Evolutionary conservation across 164 flowering plant genomes (phyloP), one percentile per base, ranked within the genome.

Genomic region (Brasenia schreberi): DNA sequence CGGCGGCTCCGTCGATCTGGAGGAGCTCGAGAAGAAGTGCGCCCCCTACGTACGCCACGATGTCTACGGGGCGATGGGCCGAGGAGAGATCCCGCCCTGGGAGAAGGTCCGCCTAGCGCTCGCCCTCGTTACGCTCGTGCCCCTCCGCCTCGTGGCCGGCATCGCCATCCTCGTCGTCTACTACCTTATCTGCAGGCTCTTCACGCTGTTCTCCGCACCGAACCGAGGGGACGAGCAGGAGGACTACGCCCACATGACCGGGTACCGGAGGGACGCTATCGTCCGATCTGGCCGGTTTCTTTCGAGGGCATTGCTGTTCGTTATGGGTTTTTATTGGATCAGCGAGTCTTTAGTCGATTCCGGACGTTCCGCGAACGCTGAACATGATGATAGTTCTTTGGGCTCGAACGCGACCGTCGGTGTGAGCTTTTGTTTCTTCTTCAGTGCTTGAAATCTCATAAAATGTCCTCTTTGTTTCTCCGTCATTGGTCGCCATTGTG

Each of bases 1-100:
- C 33, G 63, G 33, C 2, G 33, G 23, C 33, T 18, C 5, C 10
- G 17, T 61, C 33, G 68, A 19, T 65, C 23, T 85, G 45, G 64
- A 72, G 43, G 96, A 91, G 58, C 76, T 89, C 64, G 94, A 92
- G 81, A 87, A 88, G 81, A 89, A 85, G 65, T 88, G 33, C 77
- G 90, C 96, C 0, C 83, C 97, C 0, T 94, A 69, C 70, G 99
- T 85, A 4, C 78, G 99, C 7, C 69, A 62, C 64, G 99, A 94
- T 64, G 85, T 77, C 58, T 94, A 94, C 74, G 99, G 99, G 14
- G 73, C 84, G 18, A 85, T 94, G 99, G 99, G 99, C 0, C 74
- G 83, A 12, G 97, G 97, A n/a, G 81, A 80, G 58, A 66, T 91
- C 44, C 85, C 90, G 42, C 62, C 76, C 68, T 6, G 17, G 71